Base-by-base conservation (phyloP, 371 early-diverging fungal species). In the Funneliformis caledonium region DNA sequence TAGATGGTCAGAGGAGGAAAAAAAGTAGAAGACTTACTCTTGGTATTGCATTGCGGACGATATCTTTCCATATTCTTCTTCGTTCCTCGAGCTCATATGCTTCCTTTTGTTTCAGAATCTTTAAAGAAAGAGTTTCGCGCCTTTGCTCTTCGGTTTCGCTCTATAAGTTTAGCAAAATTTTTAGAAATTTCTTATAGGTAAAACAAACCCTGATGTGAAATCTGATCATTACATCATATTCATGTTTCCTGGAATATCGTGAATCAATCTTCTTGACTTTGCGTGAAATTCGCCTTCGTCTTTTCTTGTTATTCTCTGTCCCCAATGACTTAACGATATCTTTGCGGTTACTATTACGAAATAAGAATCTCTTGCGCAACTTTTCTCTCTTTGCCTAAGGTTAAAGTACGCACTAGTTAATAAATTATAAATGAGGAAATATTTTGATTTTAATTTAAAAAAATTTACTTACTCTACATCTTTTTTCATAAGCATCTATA, bases 1-100 rank as follows among this genome's bases (percentile, higher is more conserved):
- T 70, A 37, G 9, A 7, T 60, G 11, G 31, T n/a, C 12, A 33
- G 37, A 48, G 31, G 9, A n/a, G 50, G 0, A 26, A 31, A 5
- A 12, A 14, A 50, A 12, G 10, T 19, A 50, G 8, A 12, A 11
- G 45, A n/a, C 11, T 26, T 70, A 80, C 80, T 72, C 47, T 80
- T 60, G 80, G 80, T 43, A 80, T 80, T 52, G 80, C 80, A 60
- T 80, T 80, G 26, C 80, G 80, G 10, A 43, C 69, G 43, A 80
- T 80, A 60, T 80, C 80, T 47, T 65, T 69, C 80, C 80, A 80
- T 22, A 80, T 80, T 60, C 61, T 56, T 72, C 80, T 43, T 69
- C 80, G 52, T 33, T 80, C 80, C 19, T 70, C 80, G 26, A 67
- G 16, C 45, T 80, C 80, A 19, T n/a, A 70, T 43, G 70, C 42